Base-by-base conservation (phyloP, 352 stramenopile genomes). In the Peronospora destructor region DNA sequence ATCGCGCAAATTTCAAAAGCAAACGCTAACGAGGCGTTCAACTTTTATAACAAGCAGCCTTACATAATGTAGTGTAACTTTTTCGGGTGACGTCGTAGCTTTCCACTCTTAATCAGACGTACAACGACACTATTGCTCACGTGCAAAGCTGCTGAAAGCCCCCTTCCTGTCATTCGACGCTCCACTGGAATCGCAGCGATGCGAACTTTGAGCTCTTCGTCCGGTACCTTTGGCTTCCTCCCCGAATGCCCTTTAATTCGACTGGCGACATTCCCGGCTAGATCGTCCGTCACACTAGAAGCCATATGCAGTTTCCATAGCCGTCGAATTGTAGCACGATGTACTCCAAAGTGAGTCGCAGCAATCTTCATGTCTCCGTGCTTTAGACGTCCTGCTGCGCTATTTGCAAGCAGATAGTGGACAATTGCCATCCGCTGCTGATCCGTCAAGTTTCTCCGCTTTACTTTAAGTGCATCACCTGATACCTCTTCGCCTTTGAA, bases 11-110 rank as follows among this genome's bases (percentile, higher is more conserved):
- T n/a, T n/a, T n/a, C n/a, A n/a, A n/a, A n/a, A n/a, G n/a, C n/a
- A n/a, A n/a, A n/a, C n/a, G n/a, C n/a, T n/a, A n/a, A n/a, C n/a
- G n/a, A n/a, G n/a, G n/a, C n/a, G n/a, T n/a, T n/a, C n/a, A n/a
- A n/a, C n/a, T n/a, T n/a, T n/a, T n/a, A n/a, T n/a, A n/a, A 21
- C 19, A 21, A 21, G 19, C 19, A 21, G 19, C 29, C 17, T 64
- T 35, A 69, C 61, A 69, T 69, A 42, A 69, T 49, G 51, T 69
- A 69, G 34, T 69, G 61, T 33, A 69, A 46, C 32, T 69, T 69
- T 42, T 69, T 69, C 3, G 61, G 61, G 38, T 69, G 61, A n/a
- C 61, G 61, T 19, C 56, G 49, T 12, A 69, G 47, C 25, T 69
- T 69, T n/a, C 61, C 61, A 34, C 38, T 59, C 23, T 64, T 64